Percentiles rank a stretch among this genome's conserved stretches.
Evolutionary conservation across 129 eudicot species (phyloP).

Genomic region (Kitagawia praeruptora): DNA sequence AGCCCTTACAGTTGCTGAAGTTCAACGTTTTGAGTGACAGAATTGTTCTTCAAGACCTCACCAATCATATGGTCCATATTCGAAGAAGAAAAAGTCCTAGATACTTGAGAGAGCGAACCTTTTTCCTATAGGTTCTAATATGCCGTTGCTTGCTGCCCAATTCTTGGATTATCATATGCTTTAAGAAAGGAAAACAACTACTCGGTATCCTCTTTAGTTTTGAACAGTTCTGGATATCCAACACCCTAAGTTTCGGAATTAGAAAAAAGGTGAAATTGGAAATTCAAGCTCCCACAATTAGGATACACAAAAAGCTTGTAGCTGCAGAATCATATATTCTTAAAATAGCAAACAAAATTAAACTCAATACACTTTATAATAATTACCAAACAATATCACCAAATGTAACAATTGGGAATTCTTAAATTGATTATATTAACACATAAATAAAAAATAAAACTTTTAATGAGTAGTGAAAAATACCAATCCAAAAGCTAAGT

Average conservation of each 20-base stretch:
- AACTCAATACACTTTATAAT: no score
- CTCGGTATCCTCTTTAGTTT: not conserved
- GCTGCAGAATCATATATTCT: constrained; percentile 33
- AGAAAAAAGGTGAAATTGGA: constrained; percentile 34
- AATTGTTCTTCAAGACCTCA: not conserved
- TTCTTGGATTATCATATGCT: not conserved
- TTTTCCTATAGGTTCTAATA: not conserved
- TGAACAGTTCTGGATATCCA: not conserved
- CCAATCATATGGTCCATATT: not conserved
- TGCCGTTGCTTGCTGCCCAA: not conserved
- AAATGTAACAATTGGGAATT: no score
- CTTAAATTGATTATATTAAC: no score
- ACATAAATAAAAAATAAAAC: constrained; percentile 39
- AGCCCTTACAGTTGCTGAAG: not conserved
- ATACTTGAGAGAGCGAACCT: not conserved
- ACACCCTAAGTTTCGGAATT: constrained; percentile 10
- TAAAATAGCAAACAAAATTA: no score
- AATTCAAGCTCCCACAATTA: constrained; percentile 27
- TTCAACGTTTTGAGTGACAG: not conserved
- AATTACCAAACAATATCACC: no score
- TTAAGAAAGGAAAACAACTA: not conserved
- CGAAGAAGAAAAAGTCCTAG: not conserved
- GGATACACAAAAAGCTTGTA: constrained; percentile 25
- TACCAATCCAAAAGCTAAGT: constrained; percentile 45
- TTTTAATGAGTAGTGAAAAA: constrained; percentile 44